phyloP scores from a whole-genome alignment of 805 yeast genomes.

The Pichia californica region DNA sequence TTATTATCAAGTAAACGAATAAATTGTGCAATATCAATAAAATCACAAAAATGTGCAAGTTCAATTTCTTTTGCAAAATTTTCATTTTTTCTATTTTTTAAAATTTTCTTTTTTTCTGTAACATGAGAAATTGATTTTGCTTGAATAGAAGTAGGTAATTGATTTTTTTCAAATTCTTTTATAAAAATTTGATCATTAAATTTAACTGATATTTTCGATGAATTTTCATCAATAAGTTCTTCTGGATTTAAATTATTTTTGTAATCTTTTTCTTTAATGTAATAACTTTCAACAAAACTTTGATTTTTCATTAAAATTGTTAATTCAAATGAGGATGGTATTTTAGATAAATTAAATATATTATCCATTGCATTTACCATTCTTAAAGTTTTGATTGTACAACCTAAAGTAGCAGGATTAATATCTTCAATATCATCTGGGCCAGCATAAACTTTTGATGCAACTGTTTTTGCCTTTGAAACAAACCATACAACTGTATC shows the following conservation, averaged over 20 bases:
- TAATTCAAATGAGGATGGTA: neutral
- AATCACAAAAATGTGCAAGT: neutral
- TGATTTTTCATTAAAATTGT: neutral
- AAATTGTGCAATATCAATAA: neutral
- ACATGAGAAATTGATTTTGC: neutral
- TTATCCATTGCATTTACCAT: neutral
- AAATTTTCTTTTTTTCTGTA: neutral
- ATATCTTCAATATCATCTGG: neutral
- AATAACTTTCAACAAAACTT: too few species aligned
- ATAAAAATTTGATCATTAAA: neutral
- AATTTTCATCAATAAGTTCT: too few species aligned
- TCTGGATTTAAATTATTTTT: neutral
- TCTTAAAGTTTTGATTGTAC: neutral
- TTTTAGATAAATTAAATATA: neutral
- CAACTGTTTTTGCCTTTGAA: neutral
- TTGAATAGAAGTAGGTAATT: neutral
- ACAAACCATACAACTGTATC: too few species aligned
- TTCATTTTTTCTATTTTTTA: neutral
- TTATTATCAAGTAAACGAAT: neutral
- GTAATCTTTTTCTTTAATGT: too few species aligned
- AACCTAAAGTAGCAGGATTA: neutral
- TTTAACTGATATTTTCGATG: neutral
- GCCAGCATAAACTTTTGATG: neutral
- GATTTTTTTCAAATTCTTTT: neutral
- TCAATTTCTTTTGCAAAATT: neutral